Conservation (phyloP, 2,329 filamentous ascomycete genomes). For the Hirsutella minnesotensis region DNA sequence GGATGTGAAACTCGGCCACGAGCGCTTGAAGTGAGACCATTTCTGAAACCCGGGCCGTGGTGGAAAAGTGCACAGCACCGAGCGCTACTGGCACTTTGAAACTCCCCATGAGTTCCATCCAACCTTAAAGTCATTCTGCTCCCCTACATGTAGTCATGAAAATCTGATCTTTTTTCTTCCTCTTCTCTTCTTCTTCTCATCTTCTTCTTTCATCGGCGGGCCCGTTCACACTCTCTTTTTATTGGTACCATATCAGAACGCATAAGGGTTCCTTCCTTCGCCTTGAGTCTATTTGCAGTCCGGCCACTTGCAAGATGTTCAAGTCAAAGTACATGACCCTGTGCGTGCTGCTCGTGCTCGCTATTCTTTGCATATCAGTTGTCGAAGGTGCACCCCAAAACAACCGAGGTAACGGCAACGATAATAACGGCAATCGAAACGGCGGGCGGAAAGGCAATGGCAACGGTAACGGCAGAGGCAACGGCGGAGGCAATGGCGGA, state of each 20-base stretch:
- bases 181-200: too few relatives aligned
- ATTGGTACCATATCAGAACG: too few relatives aligned
- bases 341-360: not conserved
- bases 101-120: not conserved
- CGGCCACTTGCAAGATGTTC: not conserved
- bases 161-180: not conserved
- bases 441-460: not conserved
- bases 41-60: too few relatives aligned
- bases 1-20: too few relatives aligned
- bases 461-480: not conserved
- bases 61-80: too few relatives aligned
- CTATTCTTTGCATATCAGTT: not conserved
- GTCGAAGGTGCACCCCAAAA: not conserved
- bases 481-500: not conserved
- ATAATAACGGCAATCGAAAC: too few relatives aligned
- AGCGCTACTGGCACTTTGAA: not conserved
- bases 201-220: not conserved
- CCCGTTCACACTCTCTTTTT: not conserved
- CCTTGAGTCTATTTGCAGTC: too few relatives aligned
- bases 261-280: too few relatives aligned
- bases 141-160: not conserved
- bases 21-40: too few relatives aligned
- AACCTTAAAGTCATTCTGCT: not conserved
- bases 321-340: not conserved
- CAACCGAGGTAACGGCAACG: not conserved